Conservation (phyloP, 2,329 filamentous ascomycete species). For the Mycosphaerella arachidis region DNA sequence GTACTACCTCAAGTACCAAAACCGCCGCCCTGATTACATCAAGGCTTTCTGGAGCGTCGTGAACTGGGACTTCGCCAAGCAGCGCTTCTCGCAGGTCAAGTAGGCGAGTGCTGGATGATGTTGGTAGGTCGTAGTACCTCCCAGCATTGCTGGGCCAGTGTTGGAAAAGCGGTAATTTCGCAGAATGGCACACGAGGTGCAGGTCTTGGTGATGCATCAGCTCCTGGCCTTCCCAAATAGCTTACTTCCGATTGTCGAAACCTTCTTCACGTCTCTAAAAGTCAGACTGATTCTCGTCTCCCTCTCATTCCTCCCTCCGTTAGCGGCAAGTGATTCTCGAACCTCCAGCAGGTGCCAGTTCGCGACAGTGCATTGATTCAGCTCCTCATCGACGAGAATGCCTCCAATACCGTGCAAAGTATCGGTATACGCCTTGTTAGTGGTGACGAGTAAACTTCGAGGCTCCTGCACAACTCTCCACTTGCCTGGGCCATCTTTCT, state of each 20-base stretch:
- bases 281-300: conserved; percentile 67
- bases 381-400: conserved; percentile 58
- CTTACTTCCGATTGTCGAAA: conserved; percentile 67
- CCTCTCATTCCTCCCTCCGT: conserved; percentile 54
- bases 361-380: conserved; percentile 54
- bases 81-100: conserved; percentile 20
- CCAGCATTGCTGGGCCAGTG: background rate
- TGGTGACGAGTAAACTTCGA: conserved; percentile 71
- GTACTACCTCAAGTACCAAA: conserved; percentile 81
- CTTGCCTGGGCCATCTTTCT: conserved; percentile 37
- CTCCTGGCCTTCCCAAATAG: conserved; percentile 48
- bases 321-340: conserved; percentile 33
- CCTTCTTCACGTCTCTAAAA: conserved; percentile 81
- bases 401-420: conserved; percentile 73
- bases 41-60: conserved; percentile 74
- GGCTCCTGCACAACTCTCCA: conserved; percentile 75
- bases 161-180: too few species aligned
- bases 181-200: background rate
- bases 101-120: background rate
- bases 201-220: background rate
- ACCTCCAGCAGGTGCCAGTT: conserved; percentile 68
- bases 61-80: conserved; percentile 58
- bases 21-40: conserved; percentile 70
- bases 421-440: conserved; percentile 61
- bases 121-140: background rate